A percentile compares a stretch with the other conserved stretches of the same genome.
Evolutionary conservation across 305 asterid species (phyloP).

Genomic region (Plantago coronopus): DNA sequence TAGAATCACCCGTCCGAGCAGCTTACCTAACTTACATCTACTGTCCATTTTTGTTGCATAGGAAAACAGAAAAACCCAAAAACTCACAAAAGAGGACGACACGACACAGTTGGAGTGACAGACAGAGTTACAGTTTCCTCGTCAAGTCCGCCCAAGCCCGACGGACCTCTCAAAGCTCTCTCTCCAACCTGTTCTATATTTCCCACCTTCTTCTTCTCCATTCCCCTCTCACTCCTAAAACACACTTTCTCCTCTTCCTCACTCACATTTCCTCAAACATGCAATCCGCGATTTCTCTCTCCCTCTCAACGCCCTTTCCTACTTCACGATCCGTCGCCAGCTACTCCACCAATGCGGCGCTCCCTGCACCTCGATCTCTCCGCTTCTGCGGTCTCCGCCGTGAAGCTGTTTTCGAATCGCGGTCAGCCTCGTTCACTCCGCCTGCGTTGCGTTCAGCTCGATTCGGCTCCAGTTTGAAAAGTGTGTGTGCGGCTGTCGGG

Average conservation of each 20-base stretch:
- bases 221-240: constrained; percentile 18
- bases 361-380: constrained; percentile 56
- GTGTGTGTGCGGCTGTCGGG: constrained; percentile 46
- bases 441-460: constrained; percentile 33
- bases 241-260: background rate
- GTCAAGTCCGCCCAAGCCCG: constrained; percentile 67
- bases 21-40: too few relatives aligned
- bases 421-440: constrained; percentile 29
- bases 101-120: too few relatives aligned
- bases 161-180: constrained; percentile 66
- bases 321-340: constrained; percentile 45
- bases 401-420: constrained; percentile 44
- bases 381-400: constrained; percentile 83
- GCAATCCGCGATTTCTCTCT: constrained; percentile 66
- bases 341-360: constrained; percentile 21
- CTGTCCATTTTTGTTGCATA: too few relatives aligned
- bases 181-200: background rate
- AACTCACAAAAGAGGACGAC: too few relatives aligned
- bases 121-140: background rate
- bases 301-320: constrained; percentile 50
- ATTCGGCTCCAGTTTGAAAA: constrained; percentile 24
- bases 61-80: too few relatives aligned
- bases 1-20: too few relatives aligned
- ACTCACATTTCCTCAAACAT: constrained; percentile 31
- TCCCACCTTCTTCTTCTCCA: constrained; percentile 3